Percentiles rank a stretch among this genome's conserved stretches.
phyloP scores from a whole-genome alignment of 768 basidiomycete species.

The Heimioporus sp. region DNA sequence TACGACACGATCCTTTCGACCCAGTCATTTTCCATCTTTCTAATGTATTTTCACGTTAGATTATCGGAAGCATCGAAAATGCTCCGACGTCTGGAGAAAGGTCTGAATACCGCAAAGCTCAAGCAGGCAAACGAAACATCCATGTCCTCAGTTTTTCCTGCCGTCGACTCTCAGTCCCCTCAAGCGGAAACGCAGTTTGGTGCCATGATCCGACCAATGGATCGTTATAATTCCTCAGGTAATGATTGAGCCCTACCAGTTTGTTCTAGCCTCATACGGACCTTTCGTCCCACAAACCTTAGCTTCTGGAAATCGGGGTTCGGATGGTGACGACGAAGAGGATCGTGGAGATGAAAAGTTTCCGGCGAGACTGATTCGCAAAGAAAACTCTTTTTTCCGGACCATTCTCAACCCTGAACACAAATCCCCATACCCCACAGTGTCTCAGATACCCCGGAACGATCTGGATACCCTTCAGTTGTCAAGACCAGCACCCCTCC shows the following conservation, averaged over 20 bases:
- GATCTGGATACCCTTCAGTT: constrained; percentile 37
- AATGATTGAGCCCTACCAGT: constrained; percentile 1
- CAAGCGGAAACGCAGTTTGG: constrained; percentile 29
- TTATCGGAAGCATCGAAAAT: constrained; percentile 88
- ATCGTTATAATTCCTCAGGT: constrained; percentile 30
- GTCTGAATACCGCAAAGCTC: constrained; percentile 71
- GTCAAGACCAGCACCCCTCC: constrained; percentile 34
- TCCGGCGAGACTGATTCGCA: constrained; percentile 71
- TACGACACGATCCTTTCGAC: constrained; percentile 33
- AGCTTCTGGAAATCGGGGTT: constrained; percentile 24
- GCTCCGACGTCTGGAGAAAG: constrained; percentile 84
- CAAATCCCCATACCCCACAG: constrained; percentile 38
- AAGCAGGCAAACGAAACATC: constrained; percentile 49
- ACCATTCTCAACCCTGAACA: constrained; percentile 77
- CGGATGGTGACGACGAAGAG: constrained; percentile 59
- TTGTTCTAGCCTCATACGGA: constrained; percentile 3
- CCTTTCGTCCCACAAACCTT: constrained; percentile 5
- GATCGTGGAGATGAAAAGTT: constrained; percentile 67
- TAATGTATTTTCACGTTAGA: constrained; percentile 37
- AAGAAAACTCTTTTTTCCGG: constrained; percentile 80
- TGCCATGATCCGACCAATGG: constrained; percentile 28
- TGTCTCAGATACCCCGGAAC: constrained; percentile 30
- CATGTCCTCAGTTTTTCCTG: constrained; percentile 31
- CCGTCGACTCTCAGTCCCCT: constrained; percentile 30
- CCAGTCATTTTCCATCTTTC: background rate